Evolutionary conservation across 768 basidiomycete species (phyloP), one percentile per base, ranked within the genome.

Genomic region (Tricholoma terreum): DNA sequence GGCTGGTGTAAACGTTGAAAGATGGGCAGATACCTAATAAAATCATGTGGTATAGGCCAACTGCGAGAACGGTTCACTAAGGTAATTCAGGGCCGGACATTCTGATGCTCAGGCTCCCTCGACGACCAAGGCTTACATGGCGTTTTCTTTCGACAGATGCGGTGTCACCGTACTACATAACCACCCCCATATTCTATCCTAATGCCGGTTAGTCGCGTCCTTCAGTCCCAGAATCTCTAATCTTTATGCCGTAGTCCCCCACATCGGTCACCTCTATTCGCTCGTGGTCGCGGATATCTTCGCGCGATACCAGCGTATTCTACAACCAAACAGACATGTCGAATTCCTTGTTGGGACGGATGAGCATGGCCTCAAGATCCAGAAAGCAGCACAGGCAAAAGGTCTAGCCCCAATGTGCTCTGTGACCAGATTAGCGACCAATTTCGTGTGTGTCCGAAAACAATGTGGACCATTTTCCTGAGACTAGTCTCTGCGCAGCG

Each of bases 181-280:
- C 93, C 0, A 94, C 94, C 0, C 94, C 94, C 7, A 95, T 97
- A 67, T 97, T 94, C 72, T 95, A 97, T 68, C 92, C 93, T 54
- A 95, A 95, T 73, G 88, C 93, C 27, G 84, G 90, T 85, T 46
- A 61, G 70, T 61, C n/a, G n/a, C 46, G 2, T 36, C 22, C 19
- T n/a, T 31, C 19, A 11, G 14, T 36, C n/a, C n/a, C n/a, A n/a
- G 15, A 22, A 4, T 22, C 40, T 10, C 75, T n/a, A n/a, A n/a
- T n/a, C n/a, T n/a, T n/a, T n/a, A n/a, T n/a, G n/a, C n/a, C n/a
- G n/a, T n/a, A 68, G 67, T 61, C 15, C 94, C 94, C 0, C 94
- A 96, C 65, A 86, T 95, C 35, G 94, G 94, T 0, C 94, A 97
- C 65, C 82, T 97, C 0, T 89, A 94, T 60, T 85, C 90, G 1